phyloP scores from a whole-genome alignment of 805 yeast species.

The Cyberlindnera sargentensis region DNA sequence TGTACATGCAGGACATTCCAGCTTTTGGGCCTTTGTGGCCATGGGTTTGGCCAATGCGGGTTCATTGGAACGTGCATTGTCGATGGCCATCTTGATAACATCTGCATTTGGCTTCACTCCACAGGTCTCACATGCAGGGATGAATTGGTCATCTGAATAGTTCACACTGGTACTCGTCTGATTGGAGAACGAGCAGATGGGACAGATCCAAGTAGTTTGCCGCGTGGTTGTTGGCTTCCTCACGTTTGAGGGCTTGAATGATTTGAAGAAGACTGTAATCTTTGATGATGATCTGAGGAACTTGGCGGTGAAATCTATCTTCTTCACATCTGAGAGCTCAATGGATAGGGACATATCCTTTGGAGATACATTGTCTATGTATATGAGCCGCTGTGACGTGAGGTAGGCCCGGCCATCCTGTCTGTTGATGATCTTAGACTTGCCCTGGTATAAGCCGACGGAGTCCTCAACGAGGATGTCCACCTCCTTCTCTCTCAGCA shows the following conservation, averaged over 20 bases:
- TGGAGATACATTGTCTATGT: constrained; percentile 48
- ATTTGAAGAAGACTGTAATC: constrained; percentile 38
- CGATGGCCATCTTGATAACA: constrained; percentile 28
- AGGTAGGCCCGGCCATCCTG: constrained; percentile 76
- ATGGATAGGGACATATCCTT: constrained; percentile 39
- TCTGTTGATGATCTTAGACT: constrained; percentile 49
- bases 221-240: constrained; percentile 2
- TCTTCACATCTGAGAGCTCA: constrained; percentile 34
- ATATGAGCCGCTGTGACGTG: constrained; percentile 67
- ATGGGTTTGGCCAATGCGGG: background rate
- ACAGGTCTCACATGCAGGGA: constrained; percentile 52
- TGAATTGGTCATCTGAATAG: constrained; percentile 17
- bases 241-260: constrained; percentile 3
- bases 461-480: constrained; percentile 45
- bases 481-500: constrained; percentile 37
- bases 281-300: constrained; percentile 78
- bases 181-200: constrained; percentile 79
- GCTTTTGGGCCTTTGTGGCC: constrained; percentile 4
- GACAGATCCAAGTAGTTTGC: constrained; percentile 64
- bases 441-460: constrained; percentile 78
- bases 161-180: constrained; percentile 27
- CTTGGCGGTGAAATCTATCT: constrained; percentile 38
- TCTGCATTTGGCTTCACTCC: constrained; percentile 45
- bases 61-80: background rate
- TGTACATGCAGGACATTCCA: constrained; percentile 55